These are phyloP conservation scores for Rhodotorula taiwanensis DNA, from an alignment of 768 basidiomycete species.

Conservation along the genomic window DNA sequence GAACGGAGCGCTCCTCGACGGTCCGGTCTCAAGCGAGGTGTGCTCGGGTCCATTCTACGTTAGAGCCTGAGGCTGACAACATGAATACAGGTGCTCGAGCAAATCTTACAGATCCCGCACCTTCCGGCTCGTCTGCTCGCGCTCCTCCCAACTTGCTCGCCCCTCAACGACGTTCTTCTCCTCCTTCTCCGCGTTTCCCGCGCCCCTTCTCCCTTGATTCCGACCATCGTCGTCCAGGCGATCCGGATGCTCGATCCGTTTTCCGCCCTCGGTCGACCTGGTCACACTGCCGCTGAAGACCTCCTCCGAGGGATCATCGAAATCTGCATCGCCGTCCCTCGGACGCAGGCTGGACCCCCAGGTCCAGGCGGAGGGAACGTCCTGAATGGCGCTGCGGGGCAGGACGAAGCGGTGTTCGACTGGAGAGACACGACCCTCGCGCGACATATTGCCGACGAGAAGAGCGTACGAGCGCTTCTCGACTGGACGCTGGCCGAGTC, in stretches of 20 bases:
- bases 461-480: constrained; percentile 69
- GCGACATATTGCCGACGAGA: constrained; percentile 69
- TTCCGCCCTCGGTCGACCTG: constrained; percentile 64
- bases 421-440: constrained; percentile 65
- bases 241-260: constrained; percentile 74
- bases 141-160: constrained; percentile 73
- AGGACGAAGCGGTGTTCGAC: constrained; percentile 18
- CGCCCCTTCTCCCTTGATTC: constrained; percentile 47
- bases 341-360: background rate
- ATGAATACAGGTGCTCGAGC: constrained; percentile 69
- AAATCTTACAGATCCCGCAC: constrained; percentile 74
- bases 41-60: constrained; percentile 30
- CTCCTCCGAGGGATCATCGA: constrained; percentile 90
- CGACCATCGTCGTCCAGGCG: constrained; percentile 72
- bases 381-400: background rate
- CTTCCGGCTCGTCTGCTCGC: constrained; percentile 73
- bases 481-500: constrained; percentile 47
- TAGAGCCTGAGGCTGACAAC: constrained; percentile 9
- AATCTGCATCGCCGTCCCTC: constrained; percentile 53
- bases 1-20: constrained; percentile 69
- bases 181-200: constrained; percentile 57
- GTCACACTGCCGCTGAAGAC: constrained; percentile 77
- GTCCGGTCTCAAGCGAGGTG: constrained; percentile 83
- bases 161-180: constrained; percentile 83
- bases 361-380: too few relatives aligned